Conservation (phyloP, 441 rosid species). For the Pelargonium fulgidum region DNA sequence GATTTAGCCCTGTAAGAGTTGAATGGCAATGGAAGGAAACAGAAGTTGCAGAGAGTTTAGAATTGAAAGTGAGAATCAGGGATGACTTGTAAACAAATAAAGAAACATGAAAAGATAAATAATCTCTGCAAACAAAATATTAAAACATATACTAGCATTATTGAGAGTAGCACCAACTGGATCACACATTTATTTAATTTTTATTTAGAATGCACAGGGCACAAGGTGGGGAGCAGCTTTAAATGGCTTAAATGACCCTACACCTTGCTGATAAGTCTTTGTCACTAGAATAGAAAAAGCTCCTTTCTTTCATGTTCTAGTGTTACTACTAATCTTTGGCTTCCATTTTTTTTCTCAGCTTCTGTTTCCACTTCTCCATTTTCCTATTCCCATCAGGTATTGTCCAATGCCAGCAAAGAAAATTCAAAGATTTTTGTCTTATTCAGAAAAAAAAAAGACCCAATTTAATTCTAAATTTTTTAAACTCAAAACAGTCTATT, state of each 20-base stretch:
- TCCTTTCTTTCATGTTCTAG: neutral
- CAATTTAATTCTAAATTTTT: too few relatives aligned
- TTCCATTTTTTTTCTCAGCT: neutral
- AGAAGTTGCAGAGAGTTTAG: neutral
- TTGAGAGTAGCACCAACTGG: slow-evolving; percentile 17
- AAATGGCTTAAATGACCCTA: slow-evolving; percentile 29
- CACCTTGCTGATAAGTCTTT: slow-evolving; percentile 18
- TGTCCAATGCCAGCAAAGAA: too few relatives aligned
- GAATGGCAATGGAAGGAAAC: neutral
- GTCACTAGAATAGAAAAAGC: neutral
- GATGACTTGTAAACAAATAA: neutral
- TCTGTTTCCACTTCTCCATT: neutral
- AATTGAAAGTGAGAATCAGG: too few relatives aligned
- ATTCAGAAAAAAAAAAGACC: too few relatives aligned
- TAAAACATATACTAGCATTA: neutral
- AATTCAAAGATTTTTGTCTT: too few relatives aligned
- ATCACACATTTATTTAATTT: slow-evolving; percentile 16
- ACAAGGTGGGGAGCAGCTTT: slow-evolving; percentile 20
- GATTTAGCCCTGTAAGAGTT: too few relatives aligned
- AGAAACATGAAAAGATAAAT: neutral
- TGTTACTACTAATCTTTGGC: neutral
- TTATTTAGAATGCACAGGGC: slow-evolving; percentile 46
- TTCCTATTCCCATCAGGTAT: too few relatives aligned
- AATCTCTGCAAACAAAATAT: neutral
- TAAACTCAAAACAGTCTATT: too few relatives aligned